phyloP scores from a whole-genome alignment of 257 asterid genomes.

The Solanum virginianum region DNA sequence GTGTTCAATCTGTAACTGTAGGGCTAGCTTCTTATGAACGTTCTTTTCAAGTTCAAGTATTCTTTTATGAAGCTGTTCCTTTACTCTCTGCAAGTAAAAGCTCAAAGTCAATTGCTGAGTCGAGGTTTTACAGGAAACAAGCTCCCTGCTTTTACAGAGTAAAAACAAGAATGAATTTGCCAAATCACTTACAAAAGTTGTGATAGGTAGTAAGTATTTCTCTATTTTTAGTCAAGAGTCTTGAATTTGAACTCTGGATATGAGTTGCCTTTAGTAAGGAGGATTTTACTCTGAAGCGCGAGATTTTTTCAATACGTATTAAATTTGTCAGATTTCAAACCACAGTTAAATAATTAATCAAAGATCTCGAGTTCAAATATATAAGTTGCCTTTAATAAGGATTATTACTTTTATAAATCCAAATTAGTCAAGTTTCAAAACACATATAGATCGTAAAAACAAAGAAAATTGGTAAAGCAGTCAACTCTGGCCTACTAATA shows the following conservation, averaged over 20 bases:
- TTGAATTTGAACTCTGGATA: background rate
- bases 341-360: background rate
- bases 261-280: background rate
- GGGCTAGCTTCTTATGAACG: slow-evolving; percentile 61
- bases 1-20: slow-evolving; percentile 46
- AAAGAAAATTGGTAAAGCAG: background rate
- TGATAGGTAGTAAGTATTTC: background rate
- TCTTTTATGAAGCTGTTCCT: slow-evolving; percentile 39
- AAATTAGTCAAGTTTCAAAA: background rate
- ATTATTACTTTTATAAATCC: background rate
- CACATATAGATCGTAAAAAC: background rate
- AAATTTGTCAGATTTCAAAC: background rate
- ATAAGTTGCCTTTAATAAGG: background rate
- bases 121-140: no score
- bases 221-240: background rate
- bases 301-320: background rate
- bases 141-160: no score
- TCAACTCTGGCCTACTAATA: background rate
- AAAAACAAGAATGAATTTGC: background rate
- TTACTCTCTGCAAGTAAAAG: slow-evolving; percentile 35
- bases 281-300: no score
- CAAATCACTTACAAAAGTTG: background rate
- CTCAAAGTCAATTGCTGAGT: background rate
- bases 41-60: slow-evolving; percentile 48
- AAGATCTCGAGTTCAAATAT: fast-evolving